A percentile compares a stretch with the other conserved stretches of the same genome.
Evolutionary conservation across 2,329 filamentous ascomycete genomes (phyloP).

Genomic region (Tolypocladium amazonense): DNA sequence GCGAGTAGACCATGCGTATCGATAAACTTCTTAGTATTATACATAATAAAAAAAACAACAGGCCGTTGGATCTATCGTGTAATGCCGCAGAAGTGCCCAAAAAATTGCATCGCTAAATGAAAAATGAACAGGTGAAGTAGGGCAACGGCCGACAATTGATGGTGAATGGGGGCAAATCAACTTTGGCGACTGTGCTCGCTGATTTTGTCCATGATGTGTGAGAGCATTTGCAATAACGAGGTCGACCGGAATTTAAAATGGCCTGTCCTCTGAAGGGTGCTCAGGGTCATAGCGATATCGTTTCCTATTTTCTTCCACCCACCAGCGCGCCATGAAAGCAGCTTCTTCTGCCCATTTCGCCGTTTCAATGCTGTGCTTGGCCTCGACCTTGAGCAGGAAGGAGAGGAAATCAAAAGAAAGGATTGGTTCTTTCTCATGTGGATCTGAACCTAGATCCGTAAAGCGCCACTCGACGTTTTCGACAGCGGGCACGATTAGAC

Average conservation of each 20-base stretch:
- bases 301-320: slow-evolving; percentile 22
- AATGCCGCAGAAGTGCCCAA: neutral
- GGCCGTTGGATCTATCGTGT: neutral
- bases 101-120: neutral
- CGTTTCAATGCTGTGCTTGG: slow-evolving; percentile 12
- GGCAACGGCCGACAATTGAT: neutral
- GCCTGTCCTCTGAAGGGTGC: neutral
- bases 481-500: slow-evolving; percentile 13
- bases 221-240: neutral
- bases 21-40: neutral
- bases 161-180: neutral
- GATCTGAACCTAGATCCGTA: slow-evolving; percentile 16
- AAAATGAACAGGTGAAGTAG: neutral
- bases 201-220: neutral
- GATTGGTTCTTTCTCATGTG: slow-evolving; percentile 15
- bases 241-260: neutral
- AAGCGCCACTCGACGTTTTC: slow-evolving; percentile 19
- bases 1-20: neutral
- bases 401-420: slow-evolving; percentile 13
- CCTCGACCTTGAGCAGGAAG: slow-evolving; percentile 10
- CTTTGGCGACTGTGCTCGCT: neutral
- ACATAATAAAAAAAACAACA: neutral
- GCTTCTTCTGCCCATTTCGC: slow-evolving; percentile 21
- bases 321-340: slow-evolving; percentile 21
- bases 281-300: slow-evolving; percentile 18